Evolutionary conservation across 441 rosid genomes (phyloP).

Genomic region (Omphalea diandra): DNA sequence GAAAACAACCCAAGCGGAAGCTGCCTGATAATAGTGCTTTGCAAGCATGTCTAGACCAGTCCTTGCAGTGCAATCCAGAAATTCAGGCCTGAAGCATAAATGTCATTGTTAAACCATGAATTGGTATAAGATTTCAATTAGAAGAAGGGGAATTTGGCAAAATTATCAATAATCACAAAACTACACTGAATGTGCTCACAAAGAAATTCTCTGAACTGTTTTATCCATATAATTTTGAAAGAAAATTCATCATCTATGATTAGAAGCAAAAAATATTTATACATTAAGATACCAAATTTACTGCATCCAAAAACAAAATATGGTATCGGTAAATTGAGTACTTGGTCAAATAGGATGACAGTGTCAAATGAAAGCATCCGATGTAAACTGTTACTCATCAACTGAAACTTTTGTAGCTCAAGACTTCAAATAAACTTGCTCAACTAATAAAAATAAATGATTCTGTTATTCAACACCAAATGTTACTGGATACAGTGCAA

Average conservation of each 20-base stretch:
- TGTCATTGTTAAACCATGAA: neutral
- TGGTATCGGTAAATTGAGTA: neutral
- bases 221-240: too few relatives aligned
- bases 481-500: neutral
- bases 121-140: neutral
- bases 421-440: neutral
- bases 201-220: neutral
- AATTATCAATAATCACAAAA: neutral
- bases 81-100: slow-evolving; percentile 72
- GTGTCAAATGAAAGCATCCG: neutral
- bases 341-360: neutral
- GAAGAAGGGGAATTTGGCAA: neutral
- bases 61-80: slow-evolving; percentile 95
- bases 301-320: neutral
- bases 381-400: too few relatives aligned
- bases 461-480: neutral
- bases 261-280: neutral
- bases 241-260: neutral
- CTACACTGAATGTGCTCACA: neutral
- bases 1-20: slow-evolving; percentile 90
- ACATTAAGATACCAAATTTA: neutral
- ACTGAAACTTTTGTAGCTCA: too few relatives aligned
- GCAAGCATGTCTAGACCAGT: slow-evolving; percentile 96
- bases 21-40: slow-evolving; percentile 93
- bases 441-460: neutral